Conservation (phyloP, 1,284 basidiomycete genomes). For the Cryptococcus sp. region DNA sequence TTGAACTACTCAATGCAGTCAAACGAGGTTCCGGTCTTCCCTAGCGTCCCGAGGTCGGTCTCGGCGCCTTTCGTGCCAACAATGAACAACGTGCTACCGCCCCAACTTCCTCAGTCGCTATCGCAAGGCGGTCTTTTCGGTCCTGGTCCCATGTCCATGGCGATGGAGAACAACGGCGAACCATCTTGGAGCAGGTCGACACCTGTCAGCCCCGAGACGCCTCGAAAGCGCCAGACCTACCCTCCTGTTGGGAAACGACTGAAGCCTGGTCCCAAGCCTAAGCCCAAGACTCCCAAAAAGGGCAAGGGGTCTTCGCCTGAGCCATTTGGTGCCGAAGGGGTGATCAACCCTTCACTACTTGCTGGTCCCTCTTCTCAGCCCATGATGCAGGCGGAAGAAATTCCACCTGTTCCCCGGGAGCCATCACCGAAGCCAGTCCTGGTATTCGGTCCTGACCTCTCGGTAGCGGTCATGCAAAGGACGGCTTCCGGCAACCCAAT, state of each 20-base stretch:
- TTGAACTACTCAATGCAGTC: conserved; percentile 15
- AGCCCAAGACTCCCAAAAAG: conserved; percentile 32
- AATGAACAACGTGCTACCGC: conserved; percentile 7
- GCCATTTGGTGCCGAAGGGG: neutral
- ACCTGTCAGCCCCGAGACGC: conserved; percentile 20
- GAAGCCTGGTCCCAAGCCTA: conserved; percentile 41
- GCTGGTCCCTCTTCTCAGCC: conserved; percentile 7
- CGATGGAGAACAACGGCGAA: neutral
- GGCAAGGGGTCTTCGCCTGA: conserved; percentile 9
- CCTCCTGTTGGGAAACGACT: conserved; percentile 37
- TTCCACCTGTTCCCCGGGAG: conserved; percentile 1
- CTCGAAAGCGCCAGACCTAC: conserved; percentile 23
- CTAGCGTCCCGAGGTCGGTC: conserved; percentile 15
- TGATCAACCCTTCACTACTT: conserved; percentile 7
- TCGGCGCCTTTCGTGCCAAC: conserved; percentile 17
- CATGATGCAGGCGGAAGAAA: neutral
- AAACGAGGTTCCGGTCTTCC: conserved; percentile 15
- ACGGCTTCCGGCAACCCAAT: conserved; percentile 8
- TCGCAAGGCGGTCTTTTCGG: conserved; percentile 15
- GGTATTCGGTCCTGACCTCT: conserved; percentile 25
- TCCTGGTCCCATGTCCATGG: conserved; percentile 2
- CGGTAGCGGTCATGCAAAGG: conserved; percentile 13
- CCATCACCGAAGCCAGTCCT: conserved; percentile 13
- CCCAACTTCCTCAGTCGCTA: conserved; percentile 5
- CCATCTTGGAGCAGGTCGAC: conserved; percentile 11